Percentiles rank a stretch among this genome's conserved stretches.
Evolutionary conservation across 2,329 filamentous ascomycete genomes (phyloP).

Genomic region (Aspergillus fischeri): DNA sequence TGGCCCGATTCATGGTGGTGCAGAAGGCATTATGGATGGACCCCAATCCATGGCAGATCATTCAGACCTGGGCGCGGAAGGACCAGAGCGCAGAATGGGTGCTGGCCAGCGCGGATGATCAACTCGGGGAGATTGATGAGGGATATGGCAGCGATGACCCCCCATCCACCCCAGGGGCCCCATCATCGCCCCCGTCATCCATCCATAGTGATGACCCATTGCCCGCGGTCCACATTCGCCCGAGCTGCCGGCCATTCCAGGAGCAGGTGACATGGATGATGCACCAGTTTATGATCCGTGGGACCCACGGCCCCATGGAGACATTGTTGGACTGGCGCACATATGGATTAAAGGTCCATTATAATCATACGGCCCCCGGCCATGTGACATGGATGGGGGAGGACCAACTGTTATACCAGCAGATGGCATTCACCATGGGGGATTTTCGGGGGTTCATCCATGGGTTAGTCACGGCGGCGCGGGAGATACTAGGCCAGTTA

Average conservation of each 20-base stretch:
- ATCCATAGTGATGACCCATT: neutral
- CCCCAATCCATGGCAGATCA: no score
- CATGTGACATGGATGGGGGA: neutral
- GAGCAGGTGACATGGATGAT: neutral
- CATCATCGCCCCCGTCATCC: neutral
- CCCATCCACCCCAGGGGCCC: neutral
- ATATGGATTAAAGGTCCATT: conserved; percentile 8
- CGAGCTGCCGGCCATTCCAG: neutral
- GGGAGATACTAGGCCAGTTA: neutral
- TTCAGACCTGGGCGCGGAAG: neutral
- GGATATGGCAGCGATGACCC: neutral
- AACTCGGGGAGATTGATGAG: neutral
- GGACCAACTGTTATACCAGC: conserved; percentile 3
- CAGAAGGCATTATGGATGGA: neutral
- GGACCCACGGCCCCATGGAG: no score
- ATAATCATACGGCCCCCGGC: neutral
- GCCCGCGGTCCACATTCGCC: neutral
- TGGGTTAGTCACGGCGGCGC: neutral
- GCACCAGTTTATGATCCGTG: neutral
- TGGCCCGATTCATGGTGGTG: neutral
- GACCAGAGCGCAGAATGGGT: neutral
- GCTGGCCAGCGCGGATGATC: neutral
- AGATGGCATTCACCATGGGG: conserved; percentile 3
- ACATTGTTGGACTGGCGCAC: neutral
- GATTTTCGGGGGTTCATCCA: neutral